These are phyloP conservation scores for Neurospora sp. DNA, from an alignment of 495 filamentous ascomycete genomes.

Conservation along the genomic window DNA sequence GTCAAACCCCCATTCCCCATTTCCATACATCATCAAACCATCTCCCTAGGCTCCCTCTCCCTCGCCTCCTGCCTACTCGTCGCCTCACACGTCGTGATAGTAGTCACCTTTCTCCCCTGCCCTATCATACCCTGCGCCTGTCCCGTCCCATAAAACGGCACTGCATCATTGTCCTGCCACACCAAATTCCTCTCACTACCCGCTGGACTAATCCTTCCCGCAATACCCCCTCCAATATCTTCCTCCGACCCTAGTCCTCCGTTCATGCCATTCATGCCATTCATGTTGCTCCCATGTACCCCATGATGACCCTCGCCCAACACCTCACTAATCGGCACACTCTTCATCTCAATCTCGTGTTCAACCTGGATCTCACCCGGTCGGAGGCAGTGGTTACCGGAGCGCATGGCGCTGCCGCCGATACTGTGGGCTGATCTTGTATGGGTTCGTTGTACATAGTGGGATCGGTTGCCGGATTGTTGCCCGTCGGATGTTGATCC, in stretches of 20 bases:
- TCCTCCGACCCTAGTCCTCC: background rate
- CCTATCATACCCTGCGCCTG: background rate
- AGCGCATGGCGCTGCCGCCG: background rate
- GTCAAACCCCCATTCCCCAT: background rate
- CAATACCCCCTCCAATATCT: background rate
- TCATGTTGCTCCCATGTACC: background rate
- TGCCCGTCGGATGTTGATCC: background rate
- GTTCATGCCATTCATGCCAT: background rate
- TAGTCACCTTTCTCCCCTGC: background rate
- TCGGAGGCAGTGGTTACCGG: background rate
- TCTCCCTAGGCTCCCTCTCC: background rate
- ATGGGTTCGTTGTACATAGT: background rate
- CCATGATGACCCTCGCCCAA: background rate
- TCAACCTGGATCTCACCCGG: constrained; percentile 8
- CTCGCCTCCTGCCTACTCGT: background rate
- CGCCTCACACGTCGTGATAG: background rate
- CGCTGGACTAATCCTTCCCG: constrained; percentile 6
- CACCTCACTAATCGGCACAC: constrained; percentile 2
- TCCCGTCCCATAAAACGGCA: background rate
- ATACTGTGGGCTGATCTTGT: background rate
- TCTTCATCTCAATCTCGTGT: constrained; percentile 13
- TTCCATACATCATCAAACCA: background rate
- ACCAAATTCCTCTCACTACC: constrained; percentile 14
- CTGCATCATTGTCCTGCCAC: background rate
- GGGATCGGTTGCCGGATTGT: background rate